Base-by-base conservation (phyloP, 176 grass and related monocot genomes). In the Oryza meyeriana region DNA sequence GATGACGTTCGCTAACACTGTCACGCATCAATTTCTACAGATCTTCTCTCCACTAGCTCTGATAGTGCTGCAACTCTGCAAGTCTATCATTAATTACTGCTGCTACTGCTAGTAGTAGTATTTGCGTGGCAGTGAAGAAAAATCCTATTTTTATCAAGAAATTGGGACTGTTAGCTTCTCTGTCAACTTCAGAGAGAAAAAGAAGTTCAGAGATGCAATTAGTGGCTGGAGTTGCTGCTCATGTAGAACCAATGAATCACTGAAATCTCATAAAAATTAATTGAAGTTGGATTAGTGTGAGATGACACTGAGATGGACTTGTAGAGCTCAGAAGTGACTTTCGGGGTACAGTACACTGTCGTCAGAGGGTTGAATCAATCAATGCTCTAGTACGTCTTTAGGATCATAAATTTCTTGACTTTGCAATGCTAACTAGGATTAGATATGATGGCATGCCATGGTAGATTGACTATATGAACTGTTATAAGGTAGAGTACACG, bases 331-430 rank as follows among this genome's bases (percentile, higher is more conserved):
- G 69, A 64, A 73, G 80, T 64, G 69, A 45, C 52, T 63, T 26
- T 25, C 28, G 24, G 24, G 14, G 16, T 71, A 59, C 47, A 81
- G 34, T 22, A 38, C 6, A 61, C 14, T 16, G 34, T 24, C 39
- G 66, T 13, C 35, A 36, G 26, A 80, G 13, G 64, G 17, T 80
- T 12, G 31, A 20, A 78, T 79, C 40, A 42, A 42, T 65, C 10
- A 62, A 66, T 66, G 61, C 8, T 31, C 24, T 36, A 16, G 10
- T 65, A 79, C 22, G 77, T 35, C 26, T 8, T 1, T 35, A 68
- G 4, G 77, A 68, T 62, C 58, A 62, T 30, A 13, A 68, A 36
- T 24, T 79, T 70, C 24, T 69, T 64, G 64, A 64, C 68, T 79
- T 55, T 55, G 55, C 63, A 38, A 71, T 47, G 6, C 7, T 31